Conservation (phyloP, 2,329 filamentous ascomycete genomes). For the Colletotrichum simmondsii region DNA sequence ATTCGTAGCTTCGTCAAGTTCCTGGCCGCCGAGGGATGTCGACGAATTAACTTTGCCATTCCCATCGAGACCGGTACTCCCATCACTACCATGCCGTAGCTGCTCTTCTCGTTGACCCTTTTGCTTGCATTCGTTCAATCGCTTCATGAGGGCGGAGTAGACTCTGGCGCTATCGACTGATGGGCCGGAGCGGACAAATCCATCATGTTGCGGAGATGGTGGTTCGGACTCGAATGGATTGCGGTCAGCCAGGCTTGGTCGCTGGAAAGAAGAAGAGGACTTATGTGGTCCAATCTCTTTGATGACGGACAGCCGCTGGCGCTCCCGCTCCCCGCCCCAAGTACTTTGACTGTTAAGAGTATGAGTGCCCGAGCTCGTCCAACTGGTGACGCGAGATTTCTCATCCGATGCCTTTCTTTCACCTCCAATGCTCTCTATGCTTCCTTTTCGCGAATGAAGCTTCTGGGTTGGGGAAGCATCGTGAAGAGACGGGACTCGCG, state of each 20-base stretch:
- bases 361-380: conserved; percentile 72
- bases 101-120: not conserved
- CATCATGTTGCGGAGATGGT: not conserved
- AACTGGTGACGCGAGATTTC: conserved; percentile 77
- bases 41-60: not conserved
- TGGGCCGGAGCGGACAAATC: conserved; percentile 35
- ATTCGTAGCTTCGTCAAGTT: not conserved
- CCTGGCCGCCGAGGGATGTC: not conserved
- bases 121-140: conserved; percentile 53
- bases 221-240: conserved; percentile 28
- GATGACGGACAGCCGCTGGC: conserved; percentile 72
- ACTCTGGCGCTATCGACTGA: conserved; percentile 67
- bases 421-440: conserved; percentile 60
- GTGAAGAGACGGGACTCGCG: conserved; percentile 62
- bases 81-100: not conserved
- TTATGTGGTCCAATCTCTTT: conserved; percentile 63
- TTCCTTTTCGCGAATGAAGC: conserved; percentile 64
- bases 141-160: conserved; percentile 73
- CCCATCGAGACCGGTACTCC: too few species aligned
- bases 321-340: conserved; percentile 55
- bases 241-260: conserved; percentile 39
- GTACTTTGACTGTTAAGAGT: conserved; percentile 58
- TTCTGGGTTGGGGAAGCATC: conserved; percentile 56
- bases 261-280: conserved; percentile 50
- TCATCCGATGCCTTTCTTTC: conserved; percentile 57